Conservation (phyloP, 164 flowering plant genomes). For the Dillenia suffruticosa region DNA sequence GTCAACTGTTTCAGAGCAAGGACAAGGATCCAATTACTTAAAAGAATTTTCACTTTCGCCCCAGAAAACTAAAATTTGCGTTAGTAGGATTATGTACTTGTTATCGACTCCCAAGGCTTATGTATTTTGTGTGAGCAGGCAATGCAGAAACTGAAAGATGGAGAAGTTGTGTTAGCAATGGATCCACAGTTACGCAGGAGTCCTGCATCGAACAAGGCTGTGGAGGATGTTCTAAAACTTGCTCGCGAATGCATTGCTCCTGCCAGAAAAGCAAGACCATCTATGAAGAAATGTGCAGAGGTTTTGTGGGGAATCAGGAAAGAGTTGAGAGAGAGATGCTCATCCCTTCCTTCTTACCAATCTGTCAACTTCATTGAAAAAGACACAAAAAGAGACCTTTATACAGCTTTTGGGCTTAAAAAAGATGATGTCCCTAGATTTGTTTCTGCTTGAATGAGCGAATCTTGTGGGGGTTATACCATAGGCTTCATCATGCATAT, state of each 20-base stretch:
- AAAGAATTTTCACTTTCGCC: too few relatives aligned
- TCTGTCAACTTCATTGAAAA: constrained; percentile 18
- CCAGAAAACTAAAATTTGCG: too few relatives aligned
- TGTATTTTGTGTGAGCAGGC: constrained; percentile 39
- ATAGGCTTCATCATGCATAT: too few relatives aligned
- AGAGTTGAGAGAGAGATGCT: constrained; percentile 18
- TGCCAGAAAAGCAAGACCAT: constrained; percentile 44
- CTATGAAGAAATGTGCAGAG: constrained; percentile 65
- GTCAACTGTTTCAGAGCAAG: too few relatives aligned
- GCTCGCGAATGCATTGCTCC: constrained; percentile 56
- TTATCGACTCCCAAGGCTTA: too few relatives aligned
- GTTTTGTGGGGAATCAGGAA: constrained; percentile 56
- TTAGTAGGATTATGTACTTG: too few relatives aligned
- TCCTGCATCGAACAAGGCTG: constrained; percentile 42
- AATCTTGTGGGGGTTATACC: background rate
- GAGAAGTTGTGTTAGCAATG: constrained; percentile 49
- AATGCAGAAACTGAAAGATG: constrained; percentile 42
- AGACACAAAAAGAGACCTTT: constrained; percentile 4
- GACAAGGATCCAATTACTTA: too few relatives aligned
- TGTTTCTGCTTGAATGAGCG: constrained; percentile 29
- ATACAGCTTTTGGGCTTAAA: constrained; percentile 14
- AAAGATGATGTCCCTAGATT: constrained; percentile 25
- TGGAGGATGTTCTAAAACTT: constrained; percentile 48
- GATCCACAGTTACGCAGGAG: constrained; percentile 49
- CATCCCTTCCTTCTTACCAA: constrained; percentile 10